A percentile compares a stretch with the other conserved stretches of the same genome.
Evolutionary conservation across 768 basidiomycete species (phyloP).

Genomic region (Panaeolus papilionaceus): DNA sequence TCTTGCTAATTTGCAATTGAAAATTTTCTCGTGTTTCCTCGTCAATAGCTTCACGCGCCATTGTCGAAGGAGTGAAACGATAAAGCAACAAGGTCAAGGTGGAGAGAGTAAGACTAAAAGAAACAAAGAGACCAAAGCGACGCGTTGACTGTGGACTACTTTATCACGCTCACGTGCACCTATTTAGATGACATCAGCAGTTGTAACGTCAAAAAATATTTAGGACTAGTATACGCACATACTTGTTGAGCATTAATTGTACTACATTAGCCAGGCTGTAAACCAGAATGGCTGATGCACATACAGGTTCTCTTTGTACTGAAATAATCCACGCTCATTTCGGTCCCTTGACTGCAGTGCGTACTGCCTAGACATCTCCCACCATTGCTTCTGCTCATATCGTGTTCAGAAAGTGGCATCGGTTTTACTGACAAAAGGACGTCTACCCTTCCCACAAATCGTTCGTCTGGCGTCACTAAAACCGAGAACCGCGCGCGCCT

Average conservation of each 20-base stretch:
- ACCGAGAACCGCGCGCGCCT: conserved; percentile 69
- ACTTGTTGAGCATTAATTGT: too few species aligned
- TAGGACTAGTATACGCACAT: too few species aligned
- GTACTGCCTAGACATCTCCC: conserved; percentile 26
- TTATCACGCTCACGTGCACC: conserved; percentile 31
- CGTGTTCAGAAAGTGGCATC: conserved; percentile 69
- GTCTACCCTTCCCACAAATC: conserved; percentile 73
- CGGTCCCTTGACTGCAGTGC: conserved; percentile 68
- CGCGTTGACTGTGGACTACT: conserved; percentile 8
- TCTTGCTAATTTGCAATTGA: conserved; percentile 43
- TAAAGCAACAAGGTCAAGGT: neutral
- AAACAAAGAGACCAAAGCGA: neutral
- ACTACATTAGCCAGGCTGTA: neutral
- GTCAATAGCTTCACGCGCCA: conserved; percentile 2
- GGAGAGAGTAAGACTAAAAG: neutral
- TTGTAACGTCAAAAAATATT: neutral
- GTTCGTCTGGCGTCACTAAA: conserved; percentile 73
- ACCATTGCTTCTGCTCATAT: conserved; percentile 6
- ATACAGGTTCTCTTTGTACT: conserved; percentile 64
- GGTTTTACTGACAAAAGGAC: conserved; percentile 79
- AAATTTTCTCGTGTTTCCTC: conserved; percentile 19
- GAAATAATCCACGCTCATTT: conserved; percentile 72
- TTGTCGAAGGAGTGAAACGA: conserved; percentile 8
- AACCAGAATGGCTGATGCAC: conserved; percentile 64
- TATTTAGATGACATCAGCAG: neutral